phyloP scores from a whole-genome alignment of 768 basidiomycete species.

The Rhodosporidiobolus odoratus region DNA sequence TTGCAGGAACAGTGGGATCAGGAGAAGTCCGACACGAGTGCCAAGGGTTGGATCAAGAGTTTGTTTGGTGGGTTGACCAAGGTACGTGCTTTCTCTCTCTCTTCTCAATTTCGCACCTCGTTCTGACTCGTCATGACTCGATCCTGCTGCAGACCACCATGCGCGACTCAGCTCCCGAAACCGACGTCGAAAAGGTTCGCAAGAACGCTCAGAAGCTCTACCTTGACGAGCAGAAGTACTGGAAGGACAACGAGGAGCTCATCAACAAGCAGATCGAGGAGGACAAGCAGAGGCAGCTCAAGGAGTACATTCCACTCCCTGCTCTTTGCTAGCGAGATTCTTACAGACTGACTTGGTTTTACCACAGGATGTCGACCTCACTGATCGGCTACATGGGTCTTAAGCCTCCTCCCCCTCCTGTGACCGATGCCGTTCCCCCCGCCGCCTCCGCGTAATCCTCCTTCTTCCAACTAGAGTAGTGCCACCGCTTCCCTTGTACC shows the following conservation, averaged over 20 bases:
- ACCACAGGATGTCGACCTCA: constrained; percentile 32
- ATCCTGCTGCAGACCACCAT: constrained; percentile 2
- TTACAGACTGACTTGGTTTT: background rate
- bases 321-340: background rate
- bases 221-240: constrained; percentile 56
- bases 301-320: constrained; percentile 29
- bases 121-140: background rate
- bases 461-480: too few relatives aligned
- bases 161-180: constrained; percentile 38
- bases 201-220: constrained; percentile 55
- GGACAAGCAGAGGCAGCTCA: constrained; percentile 52
- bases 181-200: constrained; percentile 38
- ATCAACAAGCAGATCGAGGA: constrained; percentile 56
- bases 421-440: background rate
- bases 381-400: constrained; percentile 33
- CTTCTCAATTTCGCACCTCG: too few relatives aligned
- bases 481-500: too few relatives aligned
- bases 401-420: constrained; percentile 3
- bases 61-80: constrained; percentile 30
- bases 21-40: constrained; percentile 44
- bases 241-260: constrained; percentile 53
- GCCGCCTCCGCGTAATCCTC: background rate
- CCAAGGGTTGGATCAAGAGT: constrained; percentile 23
- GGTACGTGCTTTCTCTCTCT: constrained; percentile 4
- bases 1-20: constrained; percentile 77